Evolutionary conservation across 1,284 basidiomycete genomes (phyloP).

Genomic region (Tetrapyrgos nigripes): DNA sequence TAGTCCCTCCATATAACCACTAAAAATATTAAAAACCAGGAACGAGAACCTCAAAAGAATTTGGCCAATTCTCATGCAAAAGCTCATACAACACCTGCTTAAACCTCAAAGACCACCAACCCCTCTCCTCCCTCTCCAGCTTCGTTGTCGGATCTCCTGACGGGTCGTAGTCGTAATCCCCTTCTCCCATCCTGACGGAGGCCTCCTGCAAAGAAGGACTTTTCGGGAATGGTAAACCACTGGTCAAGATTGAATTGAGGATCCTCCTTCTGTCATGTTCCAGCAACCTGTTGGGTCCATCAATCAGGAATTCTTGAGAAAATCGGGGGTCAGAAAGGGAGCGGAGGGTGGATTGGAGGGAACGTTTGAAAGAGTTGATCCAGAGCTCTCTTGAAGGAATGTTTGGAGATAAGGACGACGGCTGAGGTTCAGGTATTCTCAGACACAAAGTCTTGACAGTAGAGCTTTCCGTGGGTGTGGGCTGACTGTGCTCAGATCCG

Average conservation of each 20-base stretch:
- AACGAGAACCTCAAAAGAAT: no score
- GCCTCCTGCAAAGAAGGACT: constrained; percentile 66
- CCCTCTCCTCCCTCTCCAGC: constrained; percentile 72
- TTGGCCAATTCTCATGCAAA: no score
- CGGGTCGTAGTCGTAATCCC: constrained; percentile 26
- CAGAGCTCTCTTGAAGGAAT: constrained; percentile 10
- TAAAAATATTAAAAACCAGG: no score
- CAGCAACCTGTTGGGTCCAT: constrained; percentile 9
- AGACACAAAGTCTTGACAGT: constrained; percentile 9
- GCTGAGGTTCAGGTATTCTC: background rate
- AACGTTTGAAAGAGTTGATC: constrained; percentile 11
- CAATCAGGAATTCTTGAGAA: background rate
- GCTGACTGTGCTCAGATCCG: constrained; percentile 27
- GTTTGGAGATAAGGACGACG: background rate
- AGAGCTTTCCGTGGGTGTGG: constrained; percentile 17
- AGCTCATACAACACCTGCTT: constrained; percentile 67
- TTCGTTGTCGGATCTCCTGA: constrained; percentile 34
- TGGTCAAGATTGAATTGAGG: constrained; percentile 58
- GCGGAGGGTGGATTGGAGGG: constrained; percentile 12
- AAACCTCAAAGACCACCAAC: constrained; percentile 81
- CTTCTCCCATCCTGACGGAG: background rate
- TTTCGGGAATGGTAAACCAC: constrained; percentile 70
- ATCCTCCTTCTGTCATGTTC: constrained; percentile 51
- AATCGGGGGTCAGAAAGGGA: constrained; percentile 12
- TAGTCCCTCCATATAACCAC: no score